Base-by-base conservation (phyloP, 2,329 filamentous ascomycete genomes). In the Arthrinium phaeospermum region DNA sequence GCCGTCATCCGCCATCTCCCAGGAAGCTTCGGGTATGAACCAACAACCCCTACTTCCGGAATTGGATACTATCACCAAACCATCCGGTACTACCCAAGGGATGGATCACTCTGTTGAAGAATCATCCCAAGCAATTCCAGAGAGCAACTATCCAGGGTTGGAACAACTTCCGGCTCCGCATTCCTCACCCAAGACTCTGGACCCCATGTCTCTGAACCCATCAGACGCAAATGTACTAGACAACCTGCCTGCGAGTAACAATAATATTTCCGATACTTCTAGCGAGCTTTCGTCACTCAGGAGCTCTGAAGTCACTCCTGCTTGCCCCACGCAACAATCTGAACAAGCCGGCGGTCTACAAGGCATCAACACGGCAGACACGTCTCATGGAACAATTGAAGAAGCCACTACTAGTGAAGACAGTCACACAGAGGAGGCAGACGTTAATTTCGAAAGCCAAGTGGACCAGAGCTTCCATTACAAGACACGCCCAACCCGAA, bases 381-480 rank as follows among this genome's bases (percentile, higher is more conserved):
- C 34, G 12, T 64, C 30, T 22, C 34, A n/a, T 13, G 57, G 19
- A 7, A 14, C 30, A 41, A 14, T 64, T n/a, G 34, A 41, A 22
- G 19, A 41, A 41, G 19, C 10, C 8, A 24, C 57, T 41, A 34
- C 57, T n/a, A n/a, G 57, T 41, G 57, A 19, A 10, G 10, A 64
- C n/a, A 64, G 57, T 41, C 57, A 41, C 19, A 41, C 24, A 46
- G 41, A 68, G n/a, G 72, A 76, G 68, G 73, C 72, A 34, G 71
- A 73, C 47, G 67, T 41, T 27, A 71, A 49, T 49, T 77, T 79
- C 53, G 72, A 79, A 61, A 77, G 75, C 70, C 75, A 71, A 57
- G 41, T 74, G n/a, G 79, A 80, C 61, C 68, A 77, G 27, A 80
- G 79, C 68, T 80, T 80, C 68, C 74, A 76, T 49, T 80, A 79